Evolutionary conservation across 2,329 filamentous ascomycete genomes (phyloP).

Genomic region (Talaromyces funiculosus): DNA sequence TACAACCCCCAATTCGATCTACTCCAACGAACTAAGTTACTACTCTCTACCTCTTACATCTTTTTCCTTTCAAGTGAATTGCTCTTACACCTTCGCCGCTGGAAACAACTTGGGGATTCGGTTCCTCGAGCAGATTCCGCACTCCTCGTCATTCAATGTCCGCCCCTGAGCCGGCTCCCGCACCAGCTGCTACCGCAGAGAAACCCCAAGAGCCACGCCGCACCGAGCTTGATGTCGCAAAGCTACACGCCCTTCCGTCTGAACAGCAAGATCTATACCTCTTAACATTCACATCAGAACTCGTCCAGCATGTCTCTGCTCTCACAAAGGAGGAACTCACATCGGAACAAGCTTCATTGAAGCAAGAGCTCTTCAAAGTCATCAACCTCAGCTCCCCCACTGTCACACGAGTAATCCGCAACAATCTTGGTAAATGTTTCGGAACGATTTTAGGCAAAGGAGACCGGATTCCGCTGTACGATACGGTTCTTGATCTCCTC

Average conservation of each 20-base stretch:
- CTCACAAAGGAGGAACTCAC: slow-evolving; percentile 76
- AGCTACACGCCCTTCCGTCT: slow-evolving; percentile 79
- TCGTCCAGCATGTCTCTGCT: slow-evolving; percentile 68
- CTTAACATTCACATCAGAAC: slow-evolving; percentile 76
- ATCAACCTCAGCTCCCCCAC: slow-evolving; percentile 74
- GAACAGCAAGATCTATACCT: slow-evolving; percentile 96
- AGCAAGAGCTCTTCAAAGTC: slow-evolving; percentile 91
- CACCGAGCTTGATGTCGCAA: slow-evolving; percentile 75
- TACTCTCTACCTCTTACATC: neutral
- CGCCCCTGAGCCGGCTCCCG: slow-evolving; percentile 27
- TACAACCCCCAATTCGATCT: slow-evolving; percentile 1
- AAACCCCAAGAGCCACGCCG: slow-evolving; percentile 29
- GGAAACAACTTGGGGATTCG: slow-evolving; percentile 5
- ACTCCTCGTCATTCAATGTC: slow-evolving; percentile 30
- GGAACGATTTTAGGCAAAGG: slow-evolving; percentile 76
- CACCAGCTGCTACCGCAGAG: slow-evolving; percentile 28
- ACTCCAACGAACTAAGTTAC: neutral
- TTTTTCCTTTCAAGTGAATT: neutral
- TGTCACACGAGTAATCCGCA: slow-evolving; percentile 81
- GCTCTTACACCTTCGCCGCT: neutral
- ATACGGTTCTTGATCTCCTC: slow-evolving; percentile 86
- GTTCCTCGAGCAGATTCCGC: slow-evolving; percentile 9
- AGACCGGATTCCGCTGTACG: slow-evolving; percentile 85
- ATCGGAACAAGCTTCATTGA: slow-evolving; percentile 82
- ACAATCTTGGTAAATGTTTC: slow-evolving; percentile 80